phyloP scores from a whole-genome alignment of 129 eudicot species.

The sunflower (Helianthus annuus) region HanXRQr2.0-SUNRISE NC_035447.2:32731689-32732188 shows the following conservation, averaged over 20 bases:
- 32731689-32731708: too few species aligned
- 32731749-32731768: too few species aligned
- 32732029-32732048: slow-evolving; percentile 14
- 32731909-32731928: not conserved
- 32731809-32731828: not conserved
- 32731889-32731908: not conserved
- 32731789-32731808: too few species aligned
- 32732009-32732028: slow-evolving; percentile 23
- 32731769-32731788: too few species aligned
- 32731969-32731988: not conserved
- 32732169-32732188: slow-evolving; percentile 22
- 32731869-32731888: not conserved
- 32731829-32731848: not conserved
- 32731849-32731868: not conserved
- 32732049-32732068: not conserved
- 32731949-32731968: not conserved
- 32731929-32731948: not conserved
- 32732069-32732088: slow-evolving; percentile 25
- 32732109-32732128: slow-evolving; percentile 27
- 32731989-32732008: slow-evolving; percentile 9
- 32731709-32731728: too few species aligned
- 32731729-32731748: too few species aligned
- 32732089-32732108: slow-evolving; percentile 34
- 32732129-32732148: slow-evolving; percentile 21
- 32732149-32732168: slow-evolving; percentile 13